Base-by-base conservation (phyloP, 2,329 filamentous ascomycete species). In the Pseudogymnoascus sp. region DNA sequence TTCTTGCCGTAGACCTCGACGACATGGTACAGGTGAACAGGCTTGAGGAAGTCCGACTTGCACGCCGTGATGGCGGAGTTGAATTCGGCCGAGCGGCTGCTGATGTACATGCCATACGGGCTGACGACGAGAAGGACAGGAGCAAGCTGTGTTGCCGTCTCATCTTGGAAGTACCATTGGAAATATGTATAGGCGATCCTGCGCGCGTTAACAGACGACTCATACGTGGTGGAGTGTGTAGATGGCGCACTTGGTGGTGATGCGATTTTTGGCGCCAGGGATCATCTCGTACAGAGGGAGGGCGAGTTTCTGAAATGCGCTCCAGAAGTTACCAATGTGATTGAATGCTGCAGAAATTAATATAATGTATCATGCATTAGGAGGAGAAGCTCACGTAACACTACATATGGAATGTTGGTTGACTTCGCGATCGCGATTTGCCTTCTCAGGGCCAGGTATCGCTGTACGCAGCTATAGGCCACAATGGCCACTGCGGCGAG, bases 1-100 rank as follows among this genome's bases (percentile, higher is more conserved):
- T 67, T 72, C 24, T 64, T 66, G 11, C 73, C 73, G 62, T 69
- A 74, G 4, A 74, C 65, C 47, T 71, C 71, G 16, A 74, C 62
- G 21, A 73, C 64, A 19, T 65, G 66, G 62, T 74, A 74, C 31
- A 70, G 63, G 42, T 68, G 64, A 2, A 69, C 63, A 4, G 70
- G 71, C 62, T 74, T 74, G 1, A 67, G 61, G 29, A 74, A 74
- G 29, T 71, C 71, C 13, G 35, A 47, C 40, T 50, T 42, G 21
- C 61, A 40, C 35, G 61, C 26, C 8, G 40, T 13, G 16, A 62
- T 59, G 37, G 37, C 37, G 5, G 40, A 5, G 42, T 47, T 62
- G 21, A 47, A 40, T 59, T 50, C 61, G 7, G 61, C 35, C 10
- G 37, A 47, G 35, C 35, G 37, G 42, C 35, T 62, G 11, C n/a